Conservation (phyloP, 768 basidiomycete genomes). For the Astraeus odoratus region DNA sequence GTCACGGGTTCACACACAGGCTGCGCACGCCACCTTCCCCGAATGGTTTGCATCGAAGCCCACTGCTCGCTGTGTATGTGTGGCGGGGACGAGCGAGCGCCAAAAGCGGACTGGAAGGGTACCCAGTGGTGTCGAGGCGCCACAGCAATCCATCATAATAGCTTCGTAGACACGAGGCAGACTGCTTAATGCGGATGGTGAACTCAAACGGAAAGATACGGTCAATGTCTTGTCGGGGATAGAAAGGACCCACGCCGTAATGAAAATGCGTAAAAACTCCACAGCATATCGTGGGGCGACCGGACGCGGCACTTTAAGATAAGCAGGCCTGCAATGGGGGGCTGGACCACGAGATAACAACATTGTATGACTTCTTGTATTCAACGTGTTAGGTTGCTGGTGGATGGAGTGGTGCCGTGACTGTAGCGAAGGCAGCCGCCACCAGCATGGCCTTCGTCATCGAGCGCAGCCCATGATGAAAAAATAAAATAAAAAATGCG, state of each 20-base stretch:
- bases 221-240: conserved; percentile 5
- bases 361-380: conserved; percentile 10
- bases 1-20: no score
- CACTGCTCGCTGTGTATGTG: no score
- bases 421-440: conserved; percentile 1
- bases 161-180: no score
- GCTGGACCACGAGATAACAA: conserved; percentile 17
- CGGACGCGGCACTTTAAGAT: no score
- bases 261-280: conserved; percentile 4
- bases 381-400: background rate
- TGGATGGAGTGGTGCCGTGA: conserved; percentile 5
- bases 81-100: no score
- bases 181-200: conserved; percentile 11
- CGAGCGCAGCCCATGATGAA: no score
- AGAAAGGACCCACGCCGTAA: conserved; percentile 3
- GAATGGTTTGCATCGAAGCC: no score
- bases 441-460: background rate
- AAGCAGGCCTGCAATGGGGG: conserved; percentile 1
- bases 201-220: conserved; percentile 5
- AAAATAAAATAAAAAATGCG: no score
- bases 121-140: background rate
- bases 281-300: no score
- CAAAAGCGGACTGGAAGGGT: no score
- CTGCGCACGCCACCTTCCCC: no score
- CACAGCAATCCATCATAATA: background rate